phyloP scores from a whole-genome alignment of 176 grass and related monocot genomes.

The Zea mays region DNA sequence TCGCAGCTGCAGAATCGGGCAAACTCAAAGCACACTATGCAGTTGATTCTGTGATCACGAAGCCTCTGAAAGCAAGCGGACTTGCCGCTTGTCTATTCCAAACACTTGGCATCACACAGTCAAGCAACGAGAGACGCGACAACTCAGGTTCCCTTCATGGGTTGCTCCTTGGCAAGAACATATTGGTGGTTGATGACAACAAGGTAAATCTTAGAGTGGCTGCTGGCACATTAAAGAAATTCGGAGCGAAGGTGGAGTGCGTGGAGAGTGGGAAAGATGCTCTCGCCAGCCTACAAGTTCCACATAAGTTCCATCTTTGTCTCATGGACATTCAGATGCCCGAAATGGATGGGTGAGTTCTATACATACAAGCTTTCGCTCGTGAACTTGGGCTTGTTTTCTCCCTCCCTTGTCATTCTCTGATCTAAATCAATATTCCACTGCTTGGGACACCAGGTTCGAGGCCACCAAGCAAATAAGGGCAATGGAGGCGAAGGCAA shows the following conservation, averaged over 20 bases:
- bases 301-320: conserved; percentile 89
- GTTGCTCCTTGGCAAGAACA: conserved; percentile 75
- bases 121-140: conserved; percentile 53
- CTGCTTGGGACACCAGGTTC: conserved; percentile 50
- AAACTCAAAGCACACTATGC: conserved; percentile 44
- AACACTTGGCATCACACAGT: conserved; percentile 66
- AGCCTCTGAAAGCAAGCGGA: conserved; percentile 84
- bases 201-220: conserved; percentile 95
- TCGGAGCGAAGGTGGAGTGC: conserved; percentile 80
- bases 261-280: conserved; percentile 92
- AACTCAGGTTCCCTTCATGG: conserved; percentile 54
- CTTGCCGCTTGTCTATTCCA: conserved; percentile 78
- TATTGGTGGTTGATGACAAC: conserved; percentile 98
- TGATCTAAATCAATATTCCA: background rate
- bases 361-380: background rate
- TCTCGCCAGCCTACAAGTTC: conserved; percentile 70
- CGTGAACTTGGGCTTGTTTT: background rate
- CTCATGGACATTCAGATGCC: conserved; percentile 99
- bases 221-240: conserved; percentile 85
- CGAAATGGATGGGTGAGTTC: conserved; percentile 94
- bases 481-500: conserved; percentile 59
- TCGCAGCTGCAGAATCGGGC: conserved; percentile 57
- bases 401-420: background rate
- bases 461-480: conserved; percentile 85
- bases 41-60: conserved; percentile 72